Percentiles rank a stretch among this genome's conserved stretches.
These are phyloP conservation scores for Boletus edulis DNA, from an alignment of 768 basidiomycete genomes.

Conservation along the genomic window DNA sequence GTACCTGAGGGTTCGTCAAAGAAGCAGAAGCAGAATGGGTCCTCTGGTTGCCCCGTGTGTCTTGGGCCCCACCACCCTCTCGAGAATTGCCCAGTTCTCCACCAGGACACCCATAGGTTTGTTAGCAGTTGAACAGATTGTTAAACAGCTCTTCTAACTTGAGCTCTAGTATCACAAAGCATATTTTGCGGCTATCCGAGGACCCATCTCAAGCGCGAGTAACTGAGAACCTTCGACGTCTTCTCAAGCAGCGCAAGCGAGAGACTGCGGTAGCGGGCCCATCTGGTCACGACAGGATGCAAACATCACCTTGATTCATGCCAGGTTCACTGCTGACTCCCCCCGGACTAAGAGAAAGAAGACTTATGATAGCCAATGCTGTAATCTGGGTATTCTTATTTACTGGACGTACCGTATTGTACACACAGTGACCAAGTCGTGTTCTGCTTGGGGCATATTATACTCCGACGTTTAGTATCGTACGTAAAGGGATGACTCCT, in stretches of 20 bases:
- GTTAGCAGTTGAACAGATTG: not conserved
- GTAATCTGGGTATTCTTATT: slow-evolving; percentile 11
- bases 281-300: slow-evolving; percentile 1
- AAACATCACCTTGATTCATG: not conserved
- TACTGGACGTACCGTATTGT: slow-evolving; percentile 9
- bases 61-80: slow-evolving; percentile 41
- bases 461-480: slow-evolving; percentile 14
- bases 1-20: slow-evolving; percentile 31
- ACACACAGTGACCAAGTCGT: slow-evolving; percentile 1
- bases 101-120: slow-evolving; percentile 54
- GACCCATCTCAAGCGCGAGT: slow-evolving; percentile 36
- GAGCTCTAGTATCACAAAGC: slow-evolving; percentile 38
- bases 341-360: not conserved
- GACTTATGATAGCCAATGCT: slow-evolving; percentile 10
- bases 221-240: slow-evolving; percentile 38
- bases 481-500: slow-evolving; percentile 30
- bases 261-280: slow-evolving; percentile 4
- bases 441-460: not conserved
- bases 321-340: too few species aligned
- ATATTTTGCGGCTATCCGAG: slow-evolving; percentile 43
- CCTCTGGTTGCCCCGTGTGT: slow-evolving; percentile 48
- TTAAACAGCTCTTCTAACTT: slow-evolving; percentile 3
- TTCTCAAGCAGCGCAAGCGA: slow-evolving; percentile 36
- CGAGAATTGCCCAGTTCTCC: slow-evolving; percentile 55
- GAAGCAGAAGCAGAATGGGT: slow-evolving; percentile 34